Evolutionary conservation across 768 basidiomycete species (phyloP), one percentile per base, ranked within the genome.

Genomic region (Pisolithus sp.): DNA sequence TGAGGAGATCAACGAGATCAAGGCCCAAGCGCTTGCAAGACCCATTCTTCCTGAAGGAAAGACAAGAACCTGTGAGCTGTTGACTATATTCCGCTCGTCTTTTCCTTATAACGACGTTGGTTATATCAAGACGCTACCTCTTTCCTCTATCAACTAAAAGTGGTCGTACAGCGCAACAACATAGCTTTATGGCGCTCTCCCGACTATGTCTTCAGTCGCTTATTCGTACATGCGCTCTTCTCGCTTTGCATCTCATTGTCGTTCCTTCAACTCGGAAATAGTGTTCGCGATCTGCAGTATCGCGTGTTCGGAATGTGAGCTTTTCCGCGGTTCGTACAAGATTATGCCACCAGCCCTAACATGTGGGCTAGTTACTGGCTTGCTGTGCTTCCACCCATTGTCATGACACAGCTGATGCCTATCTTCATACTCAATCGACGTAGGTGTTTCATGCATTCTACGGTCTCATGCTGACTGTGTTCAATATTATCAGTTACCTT

Each of bases 171-270:
- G 20, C 76, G 91, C 39, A 86, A 88, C 62, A 82, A 82, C 59
- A 59, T 73, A 5, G 82, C 88, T 2, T 71, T 93, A 12, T 93
- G 88, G 86, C 76, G 92, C 49, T 87, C 84, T 8, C 87, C 90
- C 3, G 83, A 91, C 57, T 94, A 93, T 64, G 81, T 89, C 46
- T 93, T 85, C 72, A 89, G 82, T 48, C 81, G 92, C 18, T 70
- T 92, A 23, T 90, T 90, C 66, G 79, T 86, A 15, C 85, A 87
- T 56, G 73, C 77, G 4, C 82, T 83, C 64, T 79, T 86, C 51
- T 81, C 86, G 13, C 69, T 89, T 12, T 81, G 81, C 63, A 74
- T 90, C 53, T 86, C 86, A 26, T 70, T 94, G 31, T 87, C 86
- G 4, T 91, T 91, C 78, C 70, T 95, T 50, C 80, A 85, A 59